A percentile compares a stretch with the other conserved stretches of the same genome.
These are phyloP conservation scores for Lignosus rhinocerotis DNA, from an alignment of 1,284 basidiomycete species.

Conservation along the genomic window DNA sequence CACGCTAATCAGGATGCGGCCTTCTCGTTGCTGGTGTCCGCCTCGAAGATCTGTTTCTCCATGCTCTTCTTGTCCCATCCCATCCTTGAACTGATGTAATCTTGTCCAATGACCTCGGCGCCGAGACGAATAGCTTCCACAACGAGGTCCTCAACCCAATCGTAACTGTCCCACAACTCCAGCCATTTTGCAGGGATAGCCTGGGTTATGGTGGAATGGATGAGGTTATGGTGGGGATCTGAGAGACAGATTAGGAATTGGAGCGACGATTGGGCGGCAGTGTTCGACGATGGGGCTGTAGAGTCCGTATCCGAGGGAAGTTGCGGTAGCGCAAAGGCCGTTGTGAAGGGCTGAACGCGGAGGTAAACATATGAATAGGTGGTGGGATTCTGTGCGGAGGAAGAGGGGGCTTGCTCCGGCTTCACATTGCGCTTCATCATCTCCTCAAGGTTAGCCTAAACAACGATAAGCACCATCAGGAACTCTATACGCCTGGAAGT, in stretches of 20 bases:
- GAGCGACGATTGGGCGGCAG: constrained; percentile 52
- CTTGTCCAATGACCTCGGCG: constrained; percentile 86
- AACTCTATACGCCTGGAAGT: background rate
- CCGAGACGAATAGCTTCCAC: constrained; percentile 83
- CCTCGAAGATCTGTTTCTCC: constrained; percentile 9
- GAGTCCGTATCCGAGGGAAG: constrained; percentile 16
- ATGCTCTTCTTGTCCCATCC: constrained; percentile 54
- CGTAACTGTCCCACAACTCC: constrained; percentile 85
- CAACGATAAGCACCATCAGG: background rate
- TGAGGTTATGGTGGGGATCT: constrained; percentile 80
- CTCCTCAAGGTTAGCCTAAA: constrained; percentile 77
- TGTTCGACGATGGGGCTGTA: constrained; percentile 23
- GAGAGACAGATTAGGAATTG: constrained; percentile 85
- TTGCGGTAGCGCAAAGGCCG: constrained; percentile 49
- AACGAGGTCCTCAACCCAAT: constrained; percentile 94
- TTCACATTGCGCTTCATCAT: constrained; percentile 64
- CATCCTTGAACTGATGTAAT: constrained; percentile 83
- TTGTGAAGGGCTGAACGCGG: constrained; percentile 87
- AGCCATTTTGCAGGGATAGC: constrained; percentile 82
- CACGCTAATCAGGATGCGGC: constrained; percentile 16
- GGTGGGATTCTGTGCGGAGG: constrained; percentile 67
- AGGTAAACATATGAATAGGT: constrained; percentile 92
- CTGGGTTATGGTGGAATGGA: constrained; percentile 79
- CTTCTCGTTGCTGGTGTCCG: constrained; percentile 24
- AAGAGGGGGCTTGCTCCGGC: constrained; percentile 38